Evolutionary conservation across 2,329 filamentous ascomycete species (phyloP).

Genomic region (Dissoconium aciculare): DNA sequence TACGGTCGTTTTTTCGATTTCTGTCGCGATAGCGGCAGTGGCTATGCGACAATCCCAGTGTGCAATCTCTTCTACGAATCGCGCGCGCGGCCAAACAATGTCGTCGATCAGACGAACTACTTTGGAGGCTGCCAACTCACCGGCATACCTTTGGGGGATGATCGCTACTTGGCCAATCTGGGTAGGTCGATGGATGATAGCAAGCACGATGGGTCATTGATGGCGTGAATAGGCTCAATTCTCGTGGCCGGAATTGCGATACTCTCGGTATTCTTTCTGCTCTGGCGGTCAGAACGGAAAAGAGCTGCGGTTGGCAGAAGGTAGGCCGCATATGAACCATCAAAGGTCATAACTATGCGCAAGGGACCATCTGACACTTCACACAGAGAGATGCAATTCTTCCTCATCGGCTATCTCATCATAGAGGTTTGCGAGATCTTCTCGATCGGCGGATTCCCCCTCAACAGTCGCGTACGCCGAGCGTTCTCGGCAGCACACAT

Average conservation of each 20-base stretch:
- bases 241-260: conserved; percentile 68
- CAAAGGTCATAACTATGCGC: neutral
- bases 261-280: conserved; percentile 46
- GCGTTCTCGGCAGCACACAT: conserved; percentile 84
- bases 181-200: conserved; percentile 38
- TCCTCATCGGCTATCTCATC: conserved; percentile 71
- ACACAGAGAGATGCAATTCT: conserved; percentile 84
- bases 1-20: conserved; percentile 30
- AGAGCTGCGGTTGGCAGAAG: conserved; percentile 85
- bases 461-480: conserved; percentile 53
- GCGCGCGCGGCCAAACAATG: conserved; percentile 45
- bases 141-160: conserved; percentile 56
- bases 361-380: conserved; percentile 4
- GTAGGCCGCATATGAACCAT: conserved; percentile 35
- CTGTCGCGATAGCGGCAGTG: conserved; percentile 35
- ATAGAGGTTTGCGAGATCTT: conserved; percentile 94
- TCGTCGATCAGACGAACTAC: conserved; percentile 19
- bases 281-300: conserved; percentile 75
- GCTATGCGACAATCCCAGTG: conserved; percentile 24
- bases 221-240: conserved; percentile 58
- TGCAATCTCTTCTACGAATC: conserved; percentile 49
- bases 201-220: conserved; percentile 5
- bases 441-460: conserved; percentile 76
- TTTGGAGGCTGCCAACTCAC: conserved; percentile 56
- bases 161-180: conserved; percentile 59